Evolutionary conservation across 441 rosid genomes (phyloP), one percentile per base, ranked within the genome.

Genomic region (Jatropha multifida): DNA sequence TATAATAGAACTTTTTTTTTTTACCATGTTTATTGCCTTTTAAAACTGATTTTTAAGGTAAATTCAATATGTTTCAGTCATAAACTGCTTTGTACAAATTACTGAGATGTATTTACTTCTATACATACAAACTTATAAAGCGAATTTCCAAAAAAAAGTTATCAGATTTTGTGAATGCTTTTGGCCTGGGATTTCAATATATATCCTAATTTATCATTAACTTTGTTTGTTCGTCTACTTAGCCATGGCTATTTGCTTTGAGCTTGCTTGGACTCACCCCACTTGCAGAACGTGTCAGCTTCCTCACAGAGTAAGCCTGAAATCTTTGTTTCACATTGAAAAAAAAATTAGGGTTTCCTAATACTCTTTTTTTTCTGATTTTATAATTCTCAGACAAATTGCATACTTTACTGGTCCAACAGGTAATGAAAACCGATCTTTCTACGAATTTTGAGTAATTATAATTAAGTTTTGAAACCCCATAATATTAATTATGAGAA

Each of bases 231-330:
- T 51, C n/a, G 26, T 9, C 51, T 60, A 32, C 59, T 79, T 85
- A 88, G 99, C 86, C 97, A 9, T 94, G 96, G 98, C 73, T 94
- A 5, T 95, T 94, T 78, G 97, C 86, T 52, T 78, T 93, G 84
- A 93, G 99, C 82, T 83, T 94, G 85, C 85, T 94, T 9, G 99
- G 99, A 78, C 85, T 91, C 26, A 81, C 86, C 11, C 97, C 98
- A 70, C 86, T 94, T 42, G 99, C 98, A 12, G 98, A 94, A 78
- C 93, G 99, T 61, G 90, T 94, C 80, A 93, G 99, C 89, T 94
- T 94, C 76, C 87, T 93, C 70, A 93, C 99, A 0, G 99, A 93
- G 99, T 94, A 84, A 84, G 89, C 81, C 23, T 46, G 15, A 0
- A 48, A 55, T 32, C n/a, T 71, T 60, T 3, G 17, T 11, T 13